Evolutionary conservation across 768 basidiomycete species (phyloP).

Genomic region (Psilocybe tampanensis): DNA sequence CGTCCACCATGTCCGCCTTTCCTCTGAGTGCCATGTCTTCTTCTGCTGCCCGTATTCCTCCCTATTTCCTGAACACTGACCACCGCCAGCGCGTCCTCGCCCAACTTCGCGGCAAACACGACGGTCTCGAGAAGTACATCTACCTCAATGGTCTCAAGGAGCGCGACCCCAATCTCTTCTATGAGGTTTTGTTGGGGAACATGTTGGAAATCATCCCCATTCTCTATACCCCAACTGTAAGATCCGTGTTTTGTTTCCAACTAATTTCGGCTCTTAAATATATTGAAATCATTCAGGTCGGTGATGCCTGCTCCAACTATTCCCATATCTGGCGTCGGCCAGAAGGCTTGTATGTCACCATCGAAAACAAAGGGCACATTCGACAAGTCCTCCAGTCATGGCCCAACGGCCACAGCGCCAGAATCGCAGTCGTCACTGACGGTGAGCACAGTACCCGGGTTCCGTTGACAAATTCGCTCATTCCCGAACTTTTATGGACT

Average conservation of each 20-base stretch:
- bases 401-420: slow-evolving; percentile 44
- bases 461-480: slow-evolving; percentile 14
- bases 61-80: slow-evolving; percentile 49
- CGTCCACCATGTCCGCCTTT: slow-evolving; percentile 23
- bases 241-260: slow-evolving; percentile 2
- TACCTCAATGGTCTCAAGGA: slow-evolving; percentile 67
- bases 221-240: slow-evolving; percentile 75
- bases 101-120: slow-evolving; percentile 59
- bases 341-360: slow-evolving; percentile 63
- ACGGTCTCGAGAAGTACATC: slow-evolving; percentile 69
- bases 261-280: slow-evolving; percentile 15
- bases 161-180: slow-evolving; percentile 67
- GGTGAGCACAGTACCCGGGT: slow-evolving; percentile 35
- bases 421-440: slow-evolving; percentile 81
- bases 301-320: slow-evolving; percentile 73
- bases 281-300: slow-evolving; percentile 40
- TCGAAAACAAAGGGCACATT: slow-evolving; percentile 67
- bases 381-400: slow-evolving; percentile 56
- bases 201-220: slow-evolving; percentile 71
- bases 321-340: slow-evolving; percentile 70
- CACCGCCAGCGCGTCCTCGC: slow-evolving; percentile 58
- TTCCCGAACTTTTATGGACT: slow-evolving; percentile 8
- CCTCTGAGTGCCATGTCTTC: slow-evolving; percentile 18
- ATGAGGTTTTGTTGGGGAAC: slow-evolving; percentile 60
- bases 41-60: slow-evolving; percentile 39